Conservation (phyloP, 768 basidiomycete species). For the Collybia sordida region DNA sequence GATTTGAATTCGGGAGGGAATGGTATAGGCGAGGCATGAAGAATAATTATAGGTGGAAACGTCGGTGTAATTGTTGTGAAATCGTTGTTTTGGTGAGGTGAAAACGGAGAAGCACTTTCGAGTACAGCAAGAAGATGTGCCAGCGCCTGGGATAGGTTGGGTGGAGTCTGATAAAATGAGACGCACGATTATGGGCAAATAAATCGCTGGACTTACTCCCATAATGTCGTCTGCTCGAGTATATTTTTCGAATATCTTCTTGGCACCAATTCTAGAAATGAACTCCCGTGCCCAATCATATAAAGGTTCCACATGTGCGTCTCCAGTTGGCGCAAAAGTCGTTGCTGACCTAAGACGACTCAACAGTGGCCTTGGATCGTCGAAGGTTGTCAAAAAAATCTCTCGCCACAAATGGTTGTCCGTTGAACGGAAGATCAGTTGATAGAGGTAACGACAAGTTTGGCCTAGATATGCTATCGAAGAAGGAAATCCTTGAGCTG, state of each 20-base stretch:
- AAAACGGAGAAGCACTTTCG: constrained; percentile 13
- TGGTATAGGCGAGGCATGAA: constrained; percentile 10
- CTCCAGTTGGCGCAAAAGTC: constrained; percentile 1
- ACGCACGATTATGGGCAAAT: too few relatives aligned
- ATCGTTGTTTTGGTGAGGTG: constrained; percentile 4
- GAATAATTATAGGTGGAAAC: constrained; percentile 12
- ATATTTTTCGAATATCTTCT: constrained; percentile 9
- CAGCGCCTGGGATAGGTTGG: constrained; percentile 9
- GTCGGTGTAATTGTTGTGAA: neutral
- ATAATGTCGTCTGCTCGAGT: neutral
- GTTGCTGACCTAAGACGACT: constrained; percentile 4
- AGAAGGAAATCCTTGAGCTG: constrained; percentile 11
- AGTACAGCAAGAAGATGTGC: constrained; percentile 13
- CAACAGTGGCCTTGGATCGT: constrained; percentile 41
- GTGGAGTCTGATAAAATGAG: neutral
- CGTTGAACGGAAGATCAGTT: constrained; percentile 8
- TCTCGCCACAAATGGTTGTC: constrained; percentile 41
- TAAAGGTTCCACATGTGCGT: constrained; percentile 1
- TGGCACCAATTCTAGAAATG: constrained; percentile 13
- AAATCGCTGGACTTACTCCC: neutral
- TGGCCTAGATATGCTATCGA: constrained; percentile 13
- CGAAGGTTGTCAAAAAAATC: constrained; percentile 47
- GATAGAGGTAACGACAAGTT: constrained; percentile 16
- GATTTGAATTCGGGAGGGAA: constrained; percentile 17
- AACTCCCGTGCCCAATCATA: constrained; percentile 21